phyloP scores from a whole-genome alignment of 75 land plant genomes.

The Pinus albicaulis region DNA sequence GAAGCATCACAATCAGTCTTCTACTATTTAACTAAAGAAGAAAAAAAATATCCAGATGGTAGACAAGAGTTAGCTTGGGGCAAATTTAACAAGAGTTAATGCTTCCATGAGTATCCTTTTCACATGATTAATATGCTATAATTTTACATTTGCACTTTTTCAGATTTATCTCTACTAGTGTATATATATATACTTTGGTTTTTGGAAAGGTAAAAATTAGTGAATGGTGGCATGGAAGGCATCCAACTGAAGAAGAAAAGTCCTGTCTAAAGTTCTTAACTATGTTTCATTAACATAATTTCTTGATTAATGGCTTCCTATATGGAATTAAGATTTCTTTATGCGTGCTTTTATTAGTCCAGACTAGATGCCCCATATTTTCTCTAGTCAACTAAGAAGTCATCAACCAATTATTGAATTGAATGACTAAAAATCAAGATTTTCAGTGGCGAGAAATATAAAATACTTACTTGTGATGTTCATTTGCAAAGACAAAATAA shows the following conservation, averaged over 20 bases:
- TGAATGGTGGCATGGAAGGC: neutral
- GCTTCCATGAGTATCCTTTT: neutral
- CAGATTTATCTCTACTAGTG: neutral
- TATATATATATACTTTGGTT: neutral
- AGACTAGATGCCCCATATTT: neutral
- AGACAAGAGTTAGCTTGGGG: neutral
- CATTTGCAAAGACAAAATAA: conserved; percentile 93
- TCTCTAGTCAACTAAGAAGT: neutral
- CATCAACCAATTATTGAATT: neutral
- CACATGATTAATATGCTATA: neutral
- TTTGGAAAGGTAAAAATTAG: neutral
- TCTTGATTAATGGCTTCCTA: neutral
- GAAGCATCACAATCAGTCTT: conserved; percentile 1
- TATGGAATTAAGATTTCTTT: neutral
- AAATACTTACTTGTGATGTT: conserved; percentile 71
- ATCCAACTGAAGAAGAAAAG: neutral
- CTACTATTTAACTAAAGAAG: neutral
- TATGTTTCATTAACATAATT: neutral
- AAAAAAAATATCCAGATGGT: neutral
- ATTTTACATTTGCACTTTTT: neutral
- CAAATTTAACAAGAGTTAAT: neutral
- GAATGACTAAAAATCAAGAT: conserved; percentile 1
- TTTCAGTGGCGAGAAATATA: neutral
- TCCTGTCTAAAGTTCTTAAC: neutral
- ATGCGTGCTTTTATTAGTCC: neutral